Conservation (phyloP, 148 eudicot species). For the Nepenthes gracilis region DNA sequence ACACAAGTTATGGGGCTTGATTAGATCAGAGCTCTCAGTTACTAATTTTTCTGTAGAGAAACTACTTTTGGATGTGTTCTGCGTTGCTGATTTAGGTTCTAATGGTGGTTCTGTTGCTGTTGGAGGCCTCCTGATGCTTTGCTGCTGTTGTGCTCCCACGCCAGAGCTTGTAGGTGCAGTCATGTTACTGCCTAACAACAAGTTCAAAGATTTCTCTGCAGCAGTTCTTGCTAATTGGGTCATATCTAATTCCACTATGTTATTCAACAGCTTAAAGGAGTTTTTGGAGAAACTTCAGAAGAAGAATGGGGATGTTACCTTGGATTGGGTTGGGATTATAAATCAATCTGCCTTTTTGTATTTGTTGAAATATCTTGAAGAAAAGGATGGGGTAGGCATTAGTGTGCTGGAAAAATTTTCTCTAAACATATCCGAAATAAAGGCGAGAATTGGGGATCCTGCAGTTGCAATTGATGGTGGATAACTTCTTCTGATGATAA, state of each 20-base stretch:
- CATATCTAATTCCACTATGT: conserved; percentile 9
- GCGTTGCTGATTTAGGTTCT: conserved; percentile 17
- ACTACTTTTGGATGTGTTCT: conserved; percentile 23
- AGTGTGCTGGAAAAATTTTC: conserved; percentile 15
- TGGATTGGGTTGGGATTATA: conserved; percentile 11
- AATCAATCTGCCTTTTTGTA: conserved; percentile 24
- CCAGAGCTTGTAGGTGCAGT: conserved; percentile 30
- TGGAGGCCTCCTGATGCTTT: conserved; percentile 20
- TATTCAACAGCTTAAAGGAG: conserved; percentile 14
- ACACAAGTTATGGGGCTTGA: conserved; percentile 23
- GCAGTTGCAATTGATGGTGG: conserved; percentile 13
- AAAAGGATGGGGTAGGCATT: conserved; percentile 8
- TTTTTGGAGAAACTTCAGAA: conserved; percentile 22
- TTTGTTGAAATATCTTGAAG: conserved; percentile 19
- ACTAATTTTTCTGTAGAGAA: conserved; percentile 24
- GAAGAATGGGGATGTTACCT: conserved; percentile 7
- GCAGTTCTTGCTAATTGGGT: conserved; percentile 27
- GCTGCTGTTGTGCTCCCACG: conserved; percentile 22
- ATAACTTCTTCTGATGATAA: conserved; percentile 10
- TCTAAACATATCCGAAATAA: conserved; percentile 13
- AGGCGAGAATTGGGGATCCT: conserved; percentile 8
- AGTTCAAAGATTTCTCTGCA: conserved; percentile 25
- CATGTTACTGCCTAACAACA: conserved; percentile 24
- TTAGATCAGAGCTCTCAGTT: conserved; percentile 25
- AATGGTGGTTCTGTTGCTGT: conserved; percentile 10